Percentiles rank a stretch among this genome's conserved stretches.
Conservation (phyloP, 306 rosid species). For the Arachis hypogaea region DNA sequence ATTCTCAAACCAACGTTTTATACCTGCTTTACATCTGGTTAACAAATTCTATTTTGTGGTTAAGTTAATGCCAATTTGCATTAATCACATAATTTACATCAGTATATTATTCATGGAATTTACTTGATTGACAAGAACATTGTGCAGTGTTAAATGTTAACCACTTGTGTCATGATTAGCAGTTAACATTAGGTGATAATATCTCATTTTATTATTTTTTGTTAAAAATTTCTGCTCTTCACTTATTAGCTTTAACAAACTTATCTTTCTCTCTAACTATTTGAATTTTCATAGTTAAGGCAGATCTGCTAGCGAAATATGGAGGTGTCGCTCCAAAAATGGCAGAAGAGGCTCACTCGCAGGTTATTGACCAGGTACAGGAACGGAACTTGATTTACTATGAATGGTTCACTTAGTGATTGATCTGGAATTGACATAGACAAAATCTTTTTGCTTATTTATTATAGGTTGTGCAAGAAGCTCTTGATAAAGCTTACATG, state of each 20-base stretch:
- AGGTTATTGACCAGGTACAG: constrained; percentile 79
- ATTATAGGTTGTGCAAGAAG: constrained; percentile 89
- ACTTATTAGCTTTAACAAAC: not conserved
- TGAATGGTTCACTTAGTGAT: not conserved
- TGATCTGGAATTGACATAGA: not conserved
- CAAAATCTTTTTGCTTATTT: constrained; percentile 35
- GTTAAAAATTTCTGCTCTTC: not conserved
- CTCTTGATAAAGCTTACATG: constrained; percentile 81
- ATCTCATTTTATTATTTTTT: not conserved
- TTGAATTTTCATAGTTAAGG: constrained; percentile 58
- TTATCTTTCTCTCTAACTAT: constrained; percentile 31
- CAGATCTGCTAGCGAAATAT: constrained; percentile 79
- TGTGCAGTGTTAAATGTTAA: not conserved
- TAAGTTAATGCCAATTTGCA: not conserved
- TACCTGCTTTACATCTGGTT: not conserved
- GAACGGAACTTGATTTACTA: not conserved
- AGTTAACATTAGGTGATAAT: not conserved
- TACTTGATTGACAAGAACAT: not conserved
- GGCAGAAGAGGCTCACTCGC: constrained; percentile 96
- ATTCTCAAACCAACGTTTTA: not conserved
- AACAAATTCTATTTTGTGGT: not conserved
- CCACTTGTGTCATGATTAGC: not conserved
- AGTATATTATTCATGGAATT: not conserved
- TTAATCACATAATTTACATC: not conserved
- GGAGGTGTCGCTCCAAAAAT: constrained; percentile 98